Conservation (phyloP, 257 asterid genomes). For the Nicotiana otophora region DNA sequence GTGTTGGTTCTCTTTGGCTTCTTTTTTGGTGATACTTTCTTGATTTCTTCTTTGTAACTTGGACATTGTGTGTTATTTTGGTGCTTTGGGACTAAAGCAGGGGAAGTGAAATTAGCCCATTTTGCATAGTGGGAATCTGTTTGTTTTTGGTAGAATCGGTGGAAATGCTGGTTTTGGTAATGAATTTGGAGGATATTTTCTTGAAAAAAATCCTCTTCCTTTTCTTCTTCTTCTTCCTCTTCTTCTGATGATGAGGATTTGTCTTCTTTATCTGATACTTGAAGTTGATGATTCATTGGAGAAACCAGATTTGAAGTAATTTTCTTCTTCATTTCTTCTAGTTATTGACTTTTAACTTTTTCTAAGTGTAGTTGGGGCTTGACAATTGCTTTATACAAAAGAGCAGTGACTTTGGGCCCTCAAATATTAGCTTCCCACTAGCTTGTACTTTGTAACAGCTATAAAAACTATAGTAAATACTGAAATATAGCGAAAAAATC, state of each 20-base stretch:
- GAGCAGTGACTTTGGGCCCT: neutral
- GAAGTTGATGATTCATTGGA: neutral
- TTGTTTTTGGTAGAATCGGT: neutral
- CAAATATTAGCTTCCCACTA: neutral
- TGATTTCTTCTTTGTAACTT: neutral
- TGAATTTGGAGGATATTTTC: constrained; percentile 1
- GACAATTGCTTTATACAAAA: neutral
- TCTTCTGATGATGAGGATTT: neutral
- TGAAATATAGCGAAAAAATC: neutral
- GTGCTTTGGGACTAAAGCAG: neutral
- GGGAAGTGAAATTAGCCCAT: neutral
- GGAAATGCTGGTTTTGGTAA: neutral
- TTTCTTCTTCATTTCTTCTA: neutral
- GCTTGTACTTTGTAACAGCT: neutral
- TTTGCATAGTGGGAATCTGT: neutral
- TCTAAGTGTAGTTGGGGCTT: neutral
- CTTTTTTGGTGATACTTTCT: neutral
- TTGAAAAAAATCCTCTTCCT: neutral
- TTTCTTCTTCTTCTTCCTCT: neutral
- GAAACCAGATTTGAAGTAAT: neutral
- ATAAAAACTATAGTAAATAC: neutral
- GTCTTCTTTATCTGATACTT: neutral
- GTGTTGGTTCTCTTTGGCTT: neutral
- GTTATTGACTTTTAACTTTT: neutral
- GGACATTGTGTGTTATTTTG: neutral